Base-by-base conservation (phyloP, 129 eudicot species). In the Tagetes erecta region DNA sequence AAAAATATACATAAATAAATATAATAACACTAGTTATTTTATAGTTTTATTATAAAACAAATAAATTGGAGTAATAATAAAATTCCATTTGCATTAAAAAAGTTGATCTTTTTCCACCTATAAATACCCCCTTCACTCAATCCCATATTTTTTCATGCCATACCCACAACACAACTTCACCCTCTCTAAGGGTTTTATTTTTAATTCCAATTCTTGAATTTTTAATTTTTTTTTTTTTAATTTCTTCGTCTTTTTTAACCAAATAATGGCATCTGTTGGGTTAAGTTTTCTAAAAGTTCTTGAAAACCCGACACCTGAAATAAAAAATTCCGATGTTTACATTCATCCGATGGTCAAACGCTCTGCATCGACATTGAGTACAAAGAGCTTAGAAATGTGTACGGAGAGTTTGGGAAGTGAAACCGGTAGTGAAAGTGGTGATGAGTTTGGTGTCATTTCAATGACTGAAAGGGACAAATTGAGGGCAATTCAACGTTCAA, bases 351-450 rank as follows among this genome's bases (percentile, higher is more conserved):
- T 84, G 55, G 86, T 34, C 30, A 88, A 78, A 80, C 81, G 76
- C 55, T 84, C 86, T 13, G 47, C 88, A 33, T 75, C 88, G 1
- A 34, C 84, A 44, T 81, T 93, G 64, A 90, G 98, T 83, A 52
- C 81, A 5, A 88, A 86, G 70, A 86, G 97, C 83, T 75, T 93
- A 35, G 97, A 93, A 79, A 90, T 93, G 92, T 93, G 98, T 86
- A 93, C 98, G 14, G 97, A 93, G 68, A 80, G 96, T 62, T 63
- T 88, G 67, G 98, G 98, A n/a, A 77, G 91, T 52, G 98, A 93
- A 65, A 86, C 97, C 0, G 97, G 98, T 42, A 77, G 73, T 66
- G 86, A 81, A 52, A 66, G 79, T 68, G 81, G 75, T 3, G 90
- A 86, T 35, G 91, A 87, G 2, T 75, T 84, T 36, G 40, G 73